A percentile compares a stretch with the other conserved stretches of the same genome.
Evolutionary conservation across 306 rosid genomes (phyloP).

Genomic region (Benincasa hispida): DNA sequence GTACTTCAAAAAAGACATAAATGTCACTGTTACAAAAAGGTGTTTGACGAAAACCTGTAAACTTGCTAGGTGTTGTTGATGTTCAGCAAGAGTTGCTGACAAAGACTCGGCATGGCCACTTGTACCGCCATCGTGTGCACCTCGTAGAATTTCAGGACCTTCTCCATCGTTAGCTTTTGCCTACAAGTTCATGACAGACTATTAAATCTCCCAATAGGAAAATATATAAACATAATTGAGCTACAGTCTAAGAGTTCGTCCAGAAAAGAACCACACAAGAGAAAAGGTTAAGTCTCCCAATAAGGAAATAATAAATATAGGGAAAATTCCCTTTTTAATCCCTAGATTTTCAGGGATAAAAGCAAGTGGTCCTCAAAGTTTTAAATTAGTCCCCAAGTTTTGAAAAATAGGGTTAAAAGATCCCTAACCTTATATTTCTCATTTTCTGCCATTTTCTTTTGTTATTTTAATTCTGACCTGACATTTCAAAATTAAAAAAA

Average conservation of each 20-base stretch:
- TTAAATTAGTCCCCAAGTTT: too few relatives aligned
- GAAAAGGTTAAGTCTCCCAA: not conserved
- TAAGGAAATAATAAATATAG: not conserved
- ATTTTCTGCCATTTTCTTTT: too few relatives aligned
- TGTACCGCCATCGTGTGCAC: slow-evolving; percentile 58
- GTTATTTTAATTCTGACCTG: too few relatives aligned
- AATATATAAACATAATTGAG: too few relatives aligned
- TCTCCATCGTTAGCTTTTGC: slow-evolving; percentile 98
- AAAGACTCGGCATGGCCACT: slow-evolving; percentile 90
- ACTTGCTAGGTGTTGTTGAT: slow-evolving; percentile 98
- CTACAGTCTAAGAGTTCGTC: not conserved
- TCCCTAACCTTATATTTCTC: too few relatives aligned
- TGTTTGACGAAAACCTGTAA: slow-evolving; percentile 57
- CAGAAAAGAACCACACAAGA: not conserved
- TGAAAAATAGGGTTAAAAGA: too few relatives aligned
- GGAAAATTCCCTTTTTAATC: too few relatives aligned
- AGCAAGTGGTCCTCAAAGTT: too few relatives aligned
- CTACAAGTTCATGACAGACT: slow-evolving; percentile 22
- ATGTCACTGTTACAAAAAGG: not conserved
- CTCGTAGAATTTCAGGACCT: slow-evolving; percentile 89
- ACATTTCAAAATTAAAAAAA: too few relatives aligned
- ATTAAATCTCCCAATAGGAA: not conserved
- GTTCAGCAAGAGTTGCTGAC: slow-evolving; percentile 91
- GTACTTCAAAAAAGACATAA: not conserved
- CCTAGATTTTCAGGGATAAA: too few relatives aligned